Evolutionary conservation across 2,329 filamentous ascomycete genomes (phyloP).

Genomic region (Sarocladium oryzae): DNA sequence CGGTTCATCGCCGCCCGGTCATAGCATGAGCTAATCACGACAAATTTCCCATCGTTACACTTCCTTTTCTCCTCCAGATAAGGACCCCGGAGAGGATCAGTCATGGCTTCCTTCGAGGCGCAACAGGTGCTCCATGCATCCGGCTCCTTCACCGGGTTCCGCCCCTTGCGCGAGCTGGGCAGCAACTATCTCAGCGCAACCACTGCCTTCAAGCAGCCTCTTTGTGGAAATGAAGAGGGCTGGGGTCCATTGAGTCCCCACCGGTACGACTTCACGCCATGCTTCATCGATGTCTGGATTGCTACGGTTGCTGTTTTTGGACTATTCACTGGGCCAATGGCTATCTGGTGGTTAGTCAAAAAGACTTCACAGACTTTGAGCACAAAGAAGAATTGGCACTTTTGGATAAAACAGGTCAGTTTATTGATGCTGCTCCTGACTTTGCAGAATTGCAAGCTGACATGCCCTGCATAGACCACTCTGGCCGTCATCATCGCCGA

Average conservation of each 20-base stretch:
- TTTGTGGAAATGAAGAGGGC: constrained; percentile 86
- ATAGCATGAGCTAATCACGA: constrained; percentile 5
- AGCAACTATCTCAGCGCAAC: constrained; percentile 54
- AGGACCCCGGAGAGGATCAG: neutral
- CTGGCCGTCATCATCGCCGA: constrained; percentile 63
- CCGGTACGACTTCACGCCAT: constrained; percentile 92
- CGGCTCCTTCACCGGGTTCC: constrained; percentile 56
- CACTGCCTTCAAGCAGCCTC: constrained; percentile 51
- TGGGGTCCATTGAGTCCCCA: constrained; percentile 89
- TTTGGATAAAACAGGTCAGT: constrained; percentile 80
- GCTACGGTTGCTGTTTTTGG: constrained; percentile 72
- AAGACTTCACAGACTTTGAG: constrained; percentile 53
- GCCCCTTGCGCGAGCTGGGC: constrained; percentile 43
- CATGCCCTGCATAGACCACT: constrained; percentile 38
- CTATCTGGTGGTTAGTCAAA: constrained; percentile 72
- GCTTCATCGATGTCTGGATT: constrained; percentile 91
- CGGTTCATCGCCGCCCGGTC: neutral
- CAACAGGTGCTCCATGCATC: constrained; percentile 47
- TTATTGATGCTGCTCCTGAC: no score
- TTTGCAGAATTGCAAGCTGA: constrained; percentile 12
- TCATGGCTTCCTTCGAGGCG: constrained; percentile 12
- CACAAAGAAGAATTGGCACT: constrained; percentile 81
- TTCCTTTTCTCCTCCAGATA: neutral
- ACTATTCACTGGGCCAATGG: constrained; percentile 67
- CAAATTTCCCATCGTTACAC: neutral